Conservation (phyloP, 2,329 filamentous ascomycete genomes). For the Coniochaeta ligniaria region DNA sequence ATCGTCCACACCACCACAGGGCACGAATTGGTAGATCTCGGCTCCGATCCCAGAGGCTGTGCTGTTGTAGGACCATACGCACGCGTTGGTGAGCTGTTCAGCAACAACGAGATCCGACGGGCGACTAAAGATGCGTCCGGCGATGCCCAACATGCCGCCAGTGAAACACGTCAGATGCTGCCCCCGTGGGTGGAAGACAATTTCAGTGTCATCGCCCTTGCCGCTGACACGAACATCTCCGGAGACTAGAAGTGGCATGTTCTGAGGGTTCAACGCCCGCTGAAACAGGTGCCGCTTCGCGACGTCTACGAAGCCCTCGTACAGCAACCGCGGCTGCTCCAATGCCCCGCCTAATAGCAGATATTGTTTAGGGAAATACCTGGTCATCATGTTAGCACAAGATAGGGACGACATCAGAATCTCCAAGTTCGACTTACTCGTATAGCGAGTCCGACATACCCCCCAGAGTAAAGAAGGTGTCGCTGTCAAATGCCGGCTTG, state of each 20-base stretch:
- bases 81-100: conserved; percentile 53
- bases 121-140: conserved; percentile 49
- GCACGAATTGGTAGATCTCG: conserved; percentile 46
- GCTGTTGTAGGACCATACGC: conserved; percentile 55
- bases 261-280: conserved; percentile 22
- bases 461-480: conserved; percentile 48
- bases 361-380: conserved; percentile 53
- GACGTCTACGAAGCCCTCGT: conserved; percentile 18
- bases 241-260: conserved; percentile 38
- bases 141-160: conserved; percentile 60
- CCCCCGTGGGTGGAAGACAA: conserved; percentile 21
- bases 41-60: conserved; percentile 54
- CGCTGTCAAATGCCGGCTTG: conserved; percentile 48
- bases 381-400: background rate
- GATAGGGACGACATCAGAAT: background rate
- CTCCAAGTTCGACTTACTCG: conserved; percentile 49
- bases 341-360: conserved; percentile 4
- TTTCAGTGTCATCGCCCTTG: conserved; percentile 10
- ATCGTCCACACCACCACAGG: conserved; percentile 20
- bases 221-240: conserved; percentile 31
- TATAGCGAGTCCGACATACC: conserved; percentile 52
- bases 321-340: conserved; percentile 18
- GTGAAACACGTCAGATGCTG: conserved; percentile 58
- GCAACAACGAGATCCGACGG: conserved; percentile 49
- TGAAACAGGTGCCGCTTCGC: conserved; percentile 34